phyloP scores from a whole-genome alignment of 2,329 filamentous ascomycete genomes.

The Alternaria conjuncta region DNA sequence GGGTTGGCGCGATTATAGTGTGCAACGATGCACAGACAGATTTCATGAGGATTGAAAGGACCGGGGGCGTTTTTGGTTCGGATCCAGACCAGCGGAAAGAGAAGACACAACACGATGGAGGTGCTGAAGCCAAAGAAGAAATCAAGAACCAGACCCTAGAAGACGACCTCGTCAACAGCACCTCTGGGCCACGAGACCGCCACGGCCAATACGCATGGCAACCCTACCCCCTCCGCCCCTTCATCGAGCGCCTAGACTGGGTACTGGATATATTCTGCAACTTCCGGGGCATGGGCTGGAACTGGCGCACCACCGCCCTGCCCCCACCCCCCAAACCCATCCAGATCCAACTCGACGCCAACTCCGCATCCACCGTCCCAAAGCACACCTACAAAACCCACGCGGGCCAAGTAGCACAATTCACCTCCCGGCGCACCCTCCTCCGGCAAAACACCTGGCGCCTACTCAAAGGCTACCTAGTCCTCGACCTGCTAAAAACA shows the following conservation, averaged over 20 bases:
- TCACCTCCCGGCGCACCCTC: constrained; percentile 42
- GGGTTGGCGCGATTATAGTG: constrained; percentile 60
- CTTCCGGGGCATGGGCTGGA: constrained; percentile 67
- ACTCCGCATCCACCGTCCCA: constrained; percentile 24
- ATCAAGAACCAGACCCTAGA: not conserved
- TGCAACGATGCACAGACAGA: constrained; percentile 63
- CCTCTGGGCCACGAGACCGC: constrained; percentile 36
- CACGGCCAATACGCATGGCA: constrained; percentile 59
- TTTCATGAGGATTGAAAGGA: constrained; percentile 62
- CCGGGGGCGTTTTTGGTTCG: constrained; percentile 30
- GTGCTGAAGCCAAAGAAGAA: not conserved
- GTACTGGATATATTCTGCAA: constrained; percentile 62
- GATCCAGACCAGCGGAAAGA: not conserved
- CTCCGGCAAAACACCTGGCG: constrained; percentile 44
- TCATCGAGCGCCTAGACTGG: constrained; percentile 65
- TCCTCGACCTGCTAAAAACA: constrained; percentile 73
- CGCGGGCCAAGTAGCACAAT: constrained; percentile 47
- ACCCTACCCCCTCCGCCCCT: constrained; percentile 54
- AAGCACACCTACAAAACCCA: constrained; percentile 28
- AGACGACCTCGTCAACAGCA: constrained; percentile 19
- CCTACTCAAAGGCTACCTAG: constrained; percentile 66
- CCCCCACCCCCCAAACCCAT: constrained; percentile 52
- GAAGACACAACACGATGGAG: not conserved
- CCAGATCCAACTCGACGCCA: constrained; percentile 45
- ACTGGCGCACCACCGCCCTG: constrained; percentile 60